Base-by-base conservation (phyloP, 768 basidiomycete genomes). In the Russula olivacea region DNA sequence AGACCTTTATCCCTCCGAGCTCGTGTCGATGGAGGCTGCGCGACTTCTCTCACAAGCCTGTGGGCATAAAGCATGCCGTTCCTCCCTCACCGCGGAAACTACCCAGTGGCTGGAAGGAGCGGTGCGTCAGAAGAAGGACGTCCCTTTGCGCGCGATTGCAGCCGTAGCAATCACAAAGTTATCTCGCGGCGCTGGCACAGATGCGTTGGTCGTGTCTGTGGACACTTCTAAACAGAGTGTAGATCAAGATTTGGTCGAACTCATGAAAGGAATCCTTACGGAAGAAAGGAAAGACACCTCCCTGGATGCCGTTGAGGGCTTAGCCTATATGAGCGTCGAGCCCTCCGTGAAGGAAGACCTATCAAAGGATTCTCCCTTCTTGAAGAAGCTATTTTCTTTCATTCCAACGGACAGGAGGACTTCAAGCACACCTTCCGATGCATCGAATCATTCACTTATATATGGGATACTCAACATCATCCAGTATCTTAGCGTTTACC, bases 391-490 rank as follows among this genome's bases (percentile, higher is more conserved):
- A 36, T 60, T 70, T 53, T 63, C 70, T 38, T 65, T 74, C 61
- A 67, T 69, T 55, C 62, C 71, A 36, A 32, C 57, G n/a, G 66
- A 40, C n/a, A 69, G 47, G 45, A 58, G 38, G 12, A 53, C 71
- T 14, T 49, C 68, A n/a, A 50, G 28, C 23, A 57, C 64, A 28
- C 52, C 61, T 12, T 55, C 58, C 8, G 68, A 66, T 57, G 73
- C 75, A 51, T 70, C 70, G 12, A 79, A 78, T 45, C 76, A 81
- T 25, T 80, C 87, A 1, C 75, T 91, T 6, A 75, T 88, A 36
- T 98, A 90, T 66, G 95, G 95, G 7, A 72, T 93, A 48, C 80
- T 89, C 32, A 78, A 85, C 56, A 86, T 95, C 66, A 80, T 92
- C 53, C 75, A 80, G 65, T 94, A 97, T 71, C 72, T 97, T 41